Evolutionary conservation across 2,329 filamentous ascomycete genomes (phyloP).

Genomic region (Cladosporium sp.): DNA sequence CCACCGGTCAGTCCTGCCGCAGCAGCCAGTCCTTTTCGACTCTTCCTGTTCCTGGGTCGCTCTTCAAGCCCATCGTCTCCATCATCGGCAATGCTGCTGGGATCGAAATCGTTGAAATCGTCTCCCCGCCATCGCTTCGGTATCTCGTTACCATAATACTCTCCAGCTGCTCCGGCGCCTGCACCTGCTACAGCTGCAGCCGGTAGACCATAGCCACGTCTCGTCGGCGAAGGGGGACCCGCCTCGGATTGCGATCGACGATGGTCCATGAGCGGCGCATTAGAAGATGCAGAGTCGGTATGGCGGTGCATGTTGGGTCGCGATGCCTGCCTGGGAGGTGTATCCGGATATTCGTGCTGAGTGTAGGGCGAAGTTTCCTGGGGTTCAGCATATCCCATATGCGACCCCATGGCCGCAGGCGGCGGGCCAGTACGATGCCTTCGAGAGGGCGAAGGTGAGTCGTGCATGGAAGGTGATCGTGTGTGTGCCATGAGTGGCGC

Average conservation of each 20-base stretch:
- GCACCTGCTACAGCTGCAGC: constrained; percentile 9
- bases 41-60: constrained; percentile 13
- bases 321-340: neutral
- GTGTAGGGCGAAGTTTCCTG: constrained; percentile 10
- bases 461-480: neutral
- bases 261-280: constrained; percentile 22
- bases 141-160: constrained; percentile 15
- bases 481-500: constrained; percentile 3
- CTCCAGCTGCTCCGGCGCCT: constrained; percentile 12
- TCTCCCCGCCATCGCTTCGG: constrained; percentile 18
- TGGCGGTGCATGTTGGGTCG: constrained; percentile 16
- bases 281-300: constrained; percentile 22
- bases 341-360: constrained; percentile 3
- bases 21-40: constrained; percentile 23
- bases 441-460: constrained; percentile 2
- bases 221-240: constrained; percentile 12
- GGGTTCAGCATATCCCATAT: constrained; percentile 11
- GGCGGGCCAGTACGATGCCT: constrained; percentile 9
- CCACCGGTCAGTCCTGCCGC: constrained; percentile 36
- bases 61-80: constrained; percentile 76
- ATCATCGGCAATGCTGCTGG: constrained; percentile 77
- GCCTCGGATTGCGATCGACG: constrained; percentile 1
- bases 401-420: neutral
- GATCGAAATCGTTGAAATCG: constrained; percentile 52
- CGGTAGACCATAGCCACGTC: constrained; percentile 11